phyloP scores from a whole-genome alignment of 495 filamentous ascomycete genomes.

The Daldinia caldariorum region DNA sequence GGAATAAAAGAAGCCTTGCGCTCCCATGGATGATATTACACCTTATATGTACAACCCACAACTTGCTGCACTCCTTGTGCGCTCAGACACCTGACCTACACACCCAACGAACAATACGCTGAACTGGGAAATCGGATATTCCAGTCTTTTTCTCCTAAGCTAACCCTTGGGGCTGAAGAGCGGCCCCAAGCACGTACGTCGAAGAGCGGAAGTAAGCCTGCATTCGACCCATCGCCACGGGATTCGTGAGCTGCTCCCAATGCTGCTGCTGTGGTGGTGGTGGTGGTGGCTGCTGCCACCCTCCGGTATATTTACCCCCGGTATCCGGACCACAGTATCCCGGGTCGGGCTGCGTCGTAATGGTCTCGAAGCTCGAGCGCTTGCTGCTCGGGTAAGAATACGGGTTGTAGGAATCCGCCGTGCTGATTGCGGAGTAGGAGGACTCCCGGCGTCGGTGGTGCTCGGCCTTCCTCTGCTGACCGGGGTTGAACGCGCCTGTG shows the following conservation, averaged over 20 bases:
- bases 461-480: not conserved
- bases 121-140: not conserved
- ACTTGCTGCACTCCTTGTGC: not conserved
- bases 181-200: slow-evolving; percentile 38
- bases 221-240: slow-evolving; percentile 46
- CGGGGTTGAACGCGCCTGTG: slow-evolving; percentile 13
- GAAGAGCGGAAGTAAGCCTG: slow-evolving; percentile 48
- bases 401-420: slow-evolving; percentile 21
- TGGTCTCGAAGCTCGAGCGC: slow-evolving; percentile 39
- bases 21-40: not conserved
- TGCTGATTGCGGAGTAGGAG: slow-evolving; percentile 21
- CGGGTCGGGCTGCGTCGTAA: slow-evolving; percentile 41
- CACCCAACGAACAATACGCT: not conserved
- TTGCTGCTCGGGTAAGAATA: slow-evolving; percentile 34
- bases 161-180: slow-evolving; percentile 32
- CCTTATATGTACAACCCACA: not conserved
- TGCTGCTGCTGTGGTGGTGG: slow-evolving; percentile 10
- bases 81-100: not conserved
- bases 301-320: slow-evolving; percentile 4
- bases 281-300: slow-evolving; percentile 9
- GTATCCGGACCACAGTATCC: slow-evolving; percentile 15
- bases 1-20: not conserved
- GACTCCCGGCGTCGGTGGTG: slow-evolving; percentile 36
- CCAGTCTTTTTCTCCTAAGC: not conserved
- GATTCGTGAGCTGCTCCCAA: slow-evolving; percentile 23